Percentiles rank a stretch among this genome's conserved stretches.
Conservation (phyloP, 495 filamentous ascomycete species). For the Daldinia vernicosa region DNA sequence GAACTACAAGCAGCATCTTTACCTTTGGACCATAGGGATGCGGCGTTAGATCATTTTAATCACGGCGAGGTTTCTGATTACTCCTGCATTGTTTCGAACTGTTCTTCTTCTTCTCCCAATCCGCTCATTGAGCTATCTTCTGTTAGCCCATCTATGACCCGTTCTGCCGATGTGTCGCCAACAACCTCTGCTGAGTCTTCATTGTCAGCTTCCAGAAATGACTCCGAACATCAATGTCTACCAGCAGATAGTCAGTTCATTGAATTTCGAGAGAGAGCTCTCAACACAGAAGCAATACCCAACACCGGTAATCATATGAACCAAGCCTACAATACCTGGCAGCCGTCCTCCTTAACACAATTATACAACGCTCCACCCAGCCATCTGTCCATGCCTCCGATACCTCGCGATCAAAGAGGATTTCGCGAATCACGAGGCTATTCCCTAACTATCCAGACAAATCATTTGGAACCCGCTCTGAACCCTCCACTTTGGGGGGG, state of each 20-base stretch:
- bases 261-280: not conserved
- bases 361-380: not conserved
- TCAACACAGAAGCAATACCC: not conserved
- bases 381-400: not conserved
- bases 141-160: not conserved
- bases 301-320: not conserved
- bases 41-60: not conserved
- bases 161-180: not conserved
- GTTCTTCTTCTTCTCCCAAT: not conserved
- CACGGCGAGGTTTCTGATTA: not conserved
- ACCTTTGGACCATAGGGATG: not conserved
- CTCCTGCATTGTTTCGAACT: not conserved
- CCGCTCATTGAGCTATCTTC: not conserved
- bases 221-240: not conserved
- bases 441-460: not conserved
- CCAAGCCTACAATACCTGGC: not conserved
- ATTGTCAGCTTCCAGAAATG: not conserved
- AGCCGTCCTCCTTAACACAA: not conserved
- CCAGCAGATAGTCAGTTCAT: not conserved
- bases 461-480: not conserved
- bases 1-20: not conserved
- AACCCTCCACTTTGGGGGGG: not conserved
- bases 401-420: not conserved
- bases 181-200: not conserved
- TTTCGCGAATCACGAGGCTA: not conserved